Evolutionary conservation across 2,329 filamentous ascomycete species (phyloP).

Genomic region (Scytalidium sp.): DNA sequence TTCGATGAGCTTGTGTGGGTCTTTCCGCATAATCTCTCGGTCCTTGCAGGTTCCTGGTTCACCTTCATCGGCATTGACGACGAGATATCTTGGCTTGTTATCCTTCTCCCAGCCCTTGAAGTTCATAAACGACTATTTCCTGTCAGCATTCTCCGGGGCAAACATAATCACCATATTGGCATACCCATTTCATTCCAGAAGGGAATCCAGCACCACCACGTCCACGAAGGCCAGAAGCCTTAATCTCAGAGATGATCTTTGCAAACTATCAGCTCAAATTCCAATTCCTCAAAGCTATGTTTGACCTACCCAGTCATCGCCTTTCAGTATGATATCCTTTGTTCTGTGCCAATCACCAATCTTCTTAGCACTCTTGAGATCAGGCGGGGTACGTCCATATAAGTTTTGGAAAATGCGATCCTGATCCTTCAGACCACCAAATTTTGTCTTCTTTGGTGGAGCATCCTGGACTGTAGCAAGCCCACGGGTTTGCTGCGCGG

Average conservation of each 20-base stretch:
- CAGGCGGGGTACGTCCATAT: constrained; percentile 87
- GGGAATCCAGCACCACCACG: constrained; percentile 98
- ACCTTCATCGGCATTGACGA: constrained; percentile 98
- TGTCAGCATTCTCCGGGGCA: constrained; percentile 11
- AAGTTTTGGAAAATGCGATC: constrained; percentile 99
- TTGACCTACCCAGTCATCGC: constrained; percentile 77
- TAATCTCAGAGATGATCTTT: constrained; percentile 93
- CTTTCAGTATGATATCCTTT: constrained; percentile 96
- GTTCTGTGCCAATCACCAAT: constrained; percentile 99
- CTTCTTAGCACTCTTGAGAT: constrained; percentile 92
- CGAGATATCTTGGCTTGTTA: constrained; percentile 88
- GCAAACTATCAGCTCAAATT: constrained; percentile 14
- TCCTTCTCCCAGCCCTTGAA: constrained; percentile 99
- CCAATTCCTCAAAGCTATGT: neutral
- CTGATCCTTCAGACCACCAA: constrained; percentile 90
- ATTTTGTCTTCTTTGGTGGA: constrained; percentile 62
- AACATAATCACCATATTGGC: constrained; percentile 35
- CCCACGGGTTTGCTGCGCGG: constrained; percentile 57
- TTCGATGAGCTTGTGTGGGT: constrained; percentile 98
- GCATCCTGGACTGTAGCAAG: constrained; percentile 81
- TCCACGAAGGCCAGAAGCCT: constrained; percentile 91
- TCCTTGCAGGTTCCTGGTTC: constrained; percentile 99
- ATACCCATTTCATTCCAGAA: constrained; percentile 97
- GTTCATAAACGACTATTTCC: constrained; percentile 92
- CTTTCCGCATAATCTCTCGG: constrained; percentile 99